Evolutionary conservation across 2,329 filamentous ascomycete genomes (phyloP), one percentile per base, ranked within the genome.

Genomic region (Talaromyces sp.): DNA sequence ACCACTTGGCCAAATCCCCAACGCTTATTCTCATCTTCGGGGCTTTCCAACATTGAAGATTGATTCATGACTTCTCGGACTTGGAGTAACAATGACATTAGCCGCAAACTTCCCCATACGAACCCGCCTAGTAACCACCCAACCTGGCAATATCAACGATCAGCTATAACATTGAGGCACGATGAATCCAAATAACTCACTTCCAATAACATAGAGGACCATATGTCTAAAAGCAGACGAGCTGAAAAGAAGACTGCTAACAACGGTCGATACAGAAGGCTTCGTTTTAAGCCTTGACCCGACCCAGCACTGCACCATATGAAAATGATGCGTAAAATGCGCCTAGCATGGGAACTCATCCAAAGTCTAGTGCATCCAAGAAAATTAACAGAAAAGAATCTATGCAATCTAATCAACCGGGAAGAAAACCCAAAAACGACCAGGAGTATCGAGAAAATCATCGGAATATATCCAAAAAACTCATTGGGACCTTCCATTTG

Each of bases 151-250:
- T 27, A 27, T 27, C 24, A 9, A 27, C 24, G 5, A 27, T 27
- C 24, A 27, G 24, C 14, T 30, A 14, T 44, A 6, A 14, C 20
- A 9, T 27, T 5, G 24, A 9, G 9, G 5, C 24, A 9, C 5
- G 4, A 27, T 27, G 24, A 27, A 27, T 27, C 4, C 9, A 27
- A 27, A 27, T 5, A 9, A 20, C 40, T n/a, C 16, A 51, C 48
- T 39, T 51, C 48, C 3, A 45, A 30, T 2, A 51, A 30, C 40
- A 51, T 51, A 33, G 48, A 51, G 7, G 20, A 24, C 24, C 30
- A 36, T 6, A 20, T 5, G 41, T 45, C 40, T 13, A 39, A 3
- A 14, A 30, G 4, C 3, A 51, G 20, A 6, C 48, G 30, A 3
- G 13, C 8, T 3, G 20, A 2, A 11, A 51, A 20, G 20, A 45